Base-by-base conservation (phyloP, 2,329 filamentous ascomycete genomes). In the Furcasterigmium sp. region DNA sequence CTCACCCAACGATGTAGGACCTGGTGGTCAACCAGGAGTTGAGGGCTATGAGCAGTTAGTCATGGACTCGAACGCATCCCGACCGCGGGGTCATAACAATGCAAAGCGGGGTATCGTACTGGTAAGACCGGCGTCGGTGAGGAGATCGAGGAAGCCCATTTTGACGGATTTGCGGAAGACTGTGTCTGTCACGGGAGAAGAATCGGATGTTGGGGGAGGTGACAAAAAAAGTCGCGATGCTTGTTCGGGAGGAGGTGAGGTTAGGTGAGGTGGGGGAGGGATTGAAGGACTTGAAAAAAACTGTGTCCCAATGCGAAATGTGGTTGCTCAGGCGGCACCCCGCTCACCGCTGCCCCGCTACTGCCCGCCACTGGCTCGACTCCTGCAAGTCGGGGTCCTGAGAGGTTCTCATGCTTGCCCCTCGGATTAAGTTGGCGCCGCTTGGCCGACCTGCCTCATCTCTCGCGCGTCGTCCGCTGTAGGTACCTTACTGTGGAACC, bases 1-100 rank as follows among this genome's bases (percentile, higher is more conserved):
- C 87, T 64, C 84, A 91, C 87, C 87, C 87, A 70, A 84, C 73
- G 61, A 91, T 83, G 75, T 91, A 91, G 71, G 82, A 87, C 63
- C 84, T 81, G 62, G 83, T 87, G 65, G 74, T 76, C 63, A 85
- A 73, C 80, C 80, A 87, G 73, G 68, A 78, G 75, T 88, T 83
- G 58, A 87, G 79, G 59, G 83, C 79, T 83, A 15, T 5, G 32
- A 35, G 15, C 32, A 17, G 32, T 35, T 35, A 35, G 32, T 35
- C 32, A 35, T 35, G 17, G 32, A 17, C 9, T 18, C 17, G 15
- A 17, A 17, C 32, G n/a, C 14, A 15, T 18, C 32, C 32, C 23
- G 23, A 26, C 11, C 23, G 23, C 23, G 23, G 23, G 23, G 23
- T 11, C 23, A 26, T 26, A 26, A 26, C 23, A 17, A 19, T 18